Conservation (phyloP, 208 protist species). For the Acanthamoeba culbertsoni region DNA sequence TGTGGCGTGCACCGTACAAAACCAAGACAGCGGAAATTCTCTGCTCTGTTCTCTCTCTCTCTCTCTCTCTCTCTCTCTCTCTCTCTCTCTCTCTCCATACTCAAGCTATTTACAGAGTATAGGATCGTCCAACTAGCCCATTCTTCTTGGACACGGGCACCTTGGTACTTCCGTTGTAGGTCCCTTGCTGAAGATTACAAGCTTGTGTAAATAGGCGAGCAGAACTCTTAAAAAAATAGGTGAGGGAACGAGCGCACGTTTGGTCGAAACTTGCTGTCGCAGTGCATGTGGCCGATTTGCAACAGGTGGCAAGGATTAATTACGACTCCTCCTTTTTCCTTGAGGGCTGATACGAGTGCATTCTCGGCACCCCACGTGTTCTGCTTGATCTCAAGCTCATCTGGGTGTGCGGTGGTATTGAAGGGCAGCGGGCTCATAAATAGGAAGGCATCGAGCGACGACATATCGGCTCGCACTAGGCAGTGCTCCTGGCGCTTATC, state of each 20-base stretch:
- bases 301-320: constrained; percentile 7
- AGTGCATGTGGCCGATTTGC: background rate
- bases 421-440: background rate
- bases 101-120: background rate
- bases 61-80: too few species aligned
- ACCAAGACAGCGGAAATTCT: too few species aligned
- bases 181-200: background rate
- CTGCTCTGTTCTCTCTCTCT: too few species aligned
- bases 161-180: background rate
- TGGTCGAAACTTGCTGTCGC: constrained; percentile 4
- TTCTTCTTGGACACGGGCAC: background rate
- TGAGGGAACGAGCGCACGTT: background rate
- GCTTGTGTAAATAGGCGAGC: background rate
- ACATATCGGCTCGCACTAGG: background rate
- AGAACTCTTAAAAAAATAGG: too few species aligned
- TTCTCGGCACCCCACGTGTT: constrained; percentile 36
- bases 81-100: background rate
- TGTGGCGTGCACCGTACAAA: too few species aligned
- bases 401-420: background rate
- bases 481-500: constrained; percentile 7
- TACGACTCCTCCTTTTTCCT: background rate
- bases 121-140: background rate
- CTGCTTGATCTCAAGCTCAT: background rate
- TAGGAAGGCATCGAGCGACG: background rate
- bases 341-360: background rate